Base-by-base conservation (phyloP, 208 protist genomes). In the Crithidia sp. region DNA sequence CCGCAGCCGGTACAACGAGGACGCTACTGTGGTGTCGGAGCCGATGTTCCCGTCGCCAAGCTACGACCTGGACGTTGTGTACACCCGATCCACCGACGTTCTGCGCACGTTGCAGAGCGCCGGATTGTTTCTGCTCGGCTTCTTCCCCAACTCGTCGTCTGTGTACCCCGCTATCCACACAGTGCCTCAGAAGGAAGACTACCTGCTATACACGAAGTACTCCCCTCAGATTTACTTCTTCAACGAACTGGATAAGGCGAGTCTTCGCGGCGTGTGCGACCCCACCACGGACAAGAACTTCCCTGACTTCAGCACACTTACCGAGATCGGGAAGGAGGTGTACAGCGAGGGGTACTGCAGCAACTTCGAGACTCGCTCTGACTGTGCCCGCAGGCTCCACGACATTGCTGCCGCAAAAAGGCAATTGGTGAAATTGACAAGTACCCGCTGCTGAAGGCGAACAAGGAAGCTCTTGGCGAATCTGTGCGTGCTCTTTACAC, bases 61-160 rank as follows among this genome's bases (percentile, higher is more conserved):
- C 40, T 90, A 87, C 70, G 79, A 87, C 64, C 53, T 83, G 36
- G 71, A 77, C 19, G 44, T 85, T 8, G 76, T 71, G 36, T 87
- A 87, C 73, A 82, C 63, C 44, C 77, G 86, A 10, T 89, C 86
- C 0, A 89, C 77, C 4, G 81, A 83, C 62, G 53, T 83, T n/a
- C 41, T 69, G n/a, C 86, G 83, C 52, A 87, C 82, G 19, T 54
- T 87, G 69, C 82, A 87, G 58, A 87, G 85, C 45, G 81, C 85
- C 6, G 73, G 66, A n/a, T 64, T 65, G 10, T 82, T 89, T 36
- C 47, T 89, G 49, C 52, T 36, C 39, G 81, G 79, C 36, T 69
- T 84, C 52, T 89, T 87, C 55, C 68, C 66, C 6, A 61, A 54
- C 40, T n/a, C 65, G 62, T 65, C 43, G 37, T 76, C 71, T 16